Base-by-base conservation (phyloP, 2,329 filamentous ascomycete species). In the Colletotrichum lupini region DNA sequence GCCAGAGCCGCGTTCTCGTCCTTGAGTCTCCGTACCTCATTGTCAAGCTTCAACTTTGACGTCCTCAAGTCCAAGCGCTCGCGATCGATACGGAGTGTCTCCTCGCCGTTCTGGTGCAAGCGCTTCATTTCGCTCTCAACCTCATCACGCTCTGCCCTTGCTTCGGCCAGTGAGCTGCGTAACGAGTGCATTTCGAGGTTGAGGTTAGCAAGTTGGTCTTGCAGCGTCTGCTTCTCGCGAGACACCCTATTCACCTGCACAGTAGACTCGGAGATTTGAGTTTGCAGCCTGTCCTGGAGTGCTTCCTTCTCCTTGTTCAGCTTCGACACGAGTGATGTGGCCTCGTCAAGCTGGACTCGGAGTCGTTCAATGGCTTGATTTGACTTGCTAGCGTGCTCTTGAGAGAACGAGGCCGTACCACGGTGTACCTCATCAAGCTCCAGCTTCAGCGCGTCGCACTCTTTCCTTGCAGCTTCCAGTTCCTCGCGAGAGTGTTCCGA, bases 31-130 rank as follows among this genome's bases (percentile, higher is more conserved):
- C 90, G 89, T 19, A 93, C 84, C 77, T 94, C 92, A 73, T 85
- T 88, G 75, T 94, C 92, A 22, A 94, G 86, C 77, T 91, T 92
- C 74, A 91, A 83, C 79, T 92, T 93, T n/a, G 89, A 83, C 32
- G 91, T 90, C 22, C 92, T 90, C 28, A 94, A 84, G 67, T 94
- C 91, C 58, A 92, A 83, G 75, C 92, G 91, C 78, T 94, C 93
- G 74, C 92, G 89, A 76, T 94, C 92, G 58, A 93, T 80, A 14
- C 87, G 88, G 76, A 90, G 87, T 1, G 87, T 89, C 71, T 92
- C 89, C 67, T 87, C 87, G 61, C 89, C 89, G 67, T 88, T 87
- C 52, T 89, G 85, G 74, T 85, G 85, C n/a, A 85, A 79, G 28
- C 86, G 85, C 57, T 87, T 86, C 24, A 94, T 83, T 77, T 92